Percentiles rank a stretch among this genome's conserved stretches.
Evolutionary conservation across 768 basidiomycete species (phyloP).

Genomic region (Calocybe gangraenosa): DNA sequence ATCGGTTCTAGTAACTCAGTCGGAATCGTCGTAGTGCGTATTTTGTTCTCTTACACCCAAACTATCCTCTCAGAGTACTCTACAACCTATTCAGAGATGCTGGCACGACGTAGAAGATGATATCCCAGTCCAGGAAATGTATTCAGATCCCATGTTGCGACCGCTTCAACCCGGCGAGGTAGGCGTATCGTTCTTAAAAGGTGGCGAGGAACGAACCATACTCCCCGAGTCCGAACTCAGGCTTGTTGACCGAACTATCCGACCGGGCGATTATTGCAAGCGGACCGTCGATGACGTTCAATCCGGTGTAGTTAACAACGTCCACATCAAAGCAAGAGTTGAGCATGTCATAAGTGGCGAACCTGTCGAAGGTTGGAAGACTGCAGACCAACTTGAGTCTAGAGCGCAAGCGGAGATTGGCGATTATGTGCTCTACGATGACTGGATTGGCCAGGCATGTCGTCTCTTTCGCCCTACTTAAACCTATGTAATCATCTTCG

Average conservation of each 20-base stretch:
- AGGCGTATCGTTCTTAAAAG: slow-evolving; percentile 65
- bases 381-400: slow-evolving; percentile 51
- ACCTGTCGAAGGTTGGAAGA: slow-evolving; percentile 59
- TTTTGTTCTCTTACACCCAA: neutral
- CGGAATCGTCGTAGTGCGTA: slow-evolving; percentile 65
- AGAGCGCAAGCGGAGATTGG: slow-evolving; percentile 64
- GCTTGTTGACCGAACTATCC: slow-evolving; percentile 74
- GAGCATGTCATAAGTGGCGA: slow-evolving; percentile 71
- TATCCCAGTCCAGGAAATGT: slow-evolving; percentile 36
- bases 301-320: slow-evolving; percentile 69
- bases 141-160: slow-evolving; percentile 69
- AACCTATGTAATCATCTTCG: slow-evolving; percentile 1
- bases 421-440: slow-evolving; percentile 76
- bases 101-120: slow-evolving; percentile 85
- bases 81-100: slow-evolving; percentile 53
- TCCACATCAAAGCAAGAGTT: slow-evolving; percentile 60
- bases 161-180: slow-evolving; percentile 77
- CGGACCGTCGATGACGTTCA: slow-evolving; percentile 67
- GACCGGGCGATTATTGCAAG: slow-evolving; percentile 81
- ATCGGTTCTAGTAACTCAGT: slow-evolving; percentile 36
- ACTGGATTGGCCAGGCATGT: slow-evolving; percentile 88
- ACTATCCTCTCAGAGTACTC: neutral
- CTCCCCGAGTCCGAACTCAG: slow-evolving; percentile 62
- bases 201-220: slow-evolving; percentile 57
- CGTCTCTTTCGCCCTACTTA: neutral